Percentiles rank a stretch among this genome's conserved stretches.
phyloP scores from a whole-genome alignment of 2,329 filamentous ascomycete species.

The Chaetomiaceae sp. region DNA sequence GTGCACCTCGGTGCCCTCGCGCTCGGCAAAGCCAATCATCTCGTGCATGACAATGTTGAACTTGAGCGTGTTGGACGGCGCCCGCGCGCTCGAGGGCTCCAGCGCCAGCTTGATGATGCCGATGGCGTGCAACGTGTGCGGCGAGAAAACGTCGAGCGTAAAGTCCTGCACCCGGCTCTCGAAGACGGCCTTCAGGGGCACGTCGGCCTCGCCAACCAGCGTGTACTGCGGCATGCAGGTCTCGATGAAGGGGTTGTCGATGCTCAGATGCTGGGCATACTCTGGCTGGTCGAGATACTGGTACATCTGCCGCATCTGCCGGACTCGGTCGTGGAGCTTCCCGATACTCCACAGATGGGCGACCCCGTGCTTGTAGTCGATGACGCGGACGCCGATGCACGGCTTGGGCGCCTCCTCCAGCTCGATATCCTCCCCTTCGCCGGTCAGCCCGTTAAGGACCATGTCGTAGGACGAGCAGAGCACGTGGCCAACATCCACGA shows the following conservation, averaged over 20 bases:
- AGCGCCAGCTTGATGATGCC: constrained; percentile 87
- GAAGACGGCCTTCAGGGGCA: constrained; percentile 88
- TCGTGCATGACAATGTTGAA: constrained; percentile 99
- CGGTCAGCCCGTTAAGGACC: constrained; percentile 83
- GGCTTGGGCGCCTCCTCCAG: constrained; percentile 81
- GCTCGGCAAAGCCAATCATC: constrained; percentile 87
- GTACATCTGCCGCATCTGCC: constrained; percentile 93
- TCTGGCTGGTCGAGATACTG: constrained; percentile 95
- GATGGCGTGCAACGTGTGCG: constrained; percentile 85
- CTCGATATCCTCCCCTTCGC: constrained; percentile 76
- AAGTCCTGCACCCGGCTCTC: constrained; percentile 94
- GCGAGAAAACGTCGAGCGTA: constrained; percentile 81
- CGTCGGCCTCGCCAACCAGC: constrained; percentile 85
- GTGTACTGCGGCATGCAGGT: constrained; percentile 89
- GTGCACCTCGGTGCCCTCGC: constrained; percentile 92
- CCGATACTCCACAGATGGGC: constrained; percentile 92
- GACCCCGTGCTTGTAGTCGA: constrained; percentile 82
- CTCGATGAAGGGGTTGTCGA: constrained; percentile 91
- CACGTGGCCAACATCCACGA: constrained; percentile 82
- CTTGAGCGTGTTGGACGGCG: constrained; percentile 86
- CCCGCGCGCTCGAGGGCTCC: constrained; percentile 89
- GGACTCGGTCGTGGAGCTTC: constrained; percentile 81
- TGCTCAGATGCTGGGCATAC: constrained; percentile 85
- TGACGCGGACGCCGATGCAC: constrained; percentile 82
- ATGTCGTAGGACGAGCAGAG: constrained; percentile 95